Base-by-base conservation (phyloP, 2,329 filamentous ascomycete species). In the Penicillium hesseltinei region DNA sequence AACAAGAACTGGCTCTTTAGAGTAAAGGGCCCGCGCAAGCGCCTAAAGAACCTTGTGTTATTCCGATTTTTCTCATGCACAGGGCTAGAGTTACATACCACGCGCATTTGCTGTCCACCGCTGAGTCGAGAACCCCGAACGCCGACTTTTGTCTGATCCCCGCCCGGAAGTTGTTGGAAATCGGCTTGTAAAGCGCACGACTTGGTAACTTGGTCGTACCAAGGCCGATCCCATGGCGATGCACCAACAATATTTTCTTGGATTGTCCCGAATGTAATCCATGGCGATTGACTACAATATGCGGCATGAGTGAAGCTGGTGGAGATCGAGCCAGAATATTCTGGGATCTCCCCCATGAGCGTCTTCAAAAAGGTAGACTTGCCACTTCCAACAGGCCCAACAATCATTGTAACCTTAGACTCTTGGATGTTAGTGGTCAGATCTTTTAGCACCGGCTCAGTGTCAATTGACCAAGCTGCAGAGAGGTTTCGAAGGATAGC, bases 21-120 rank as follows among this genome's bases (percentile, higher is more conserved):
- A 72, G 59, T 79, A 80, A 10, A 78, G 64, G 11, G 77, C 77
- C 51, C 78, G 65, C 7, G 78, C 78, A n/a, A 80, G 67, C 5
- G 77, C 73, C 60, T 64, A 52, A 31, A 42, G 13, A 51, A 17
- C 10, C 2, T 3, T 23, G n/a, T 13, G 38, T 49, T 60, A 48
- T 19, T 39, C 6, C 2, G 11, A 42, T 2, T 19, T 15, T 5
- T 19, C 2, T 13, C 17, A 31, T 7, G 10, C 8, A 39, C 27
- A 39, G 10, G 17, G 17, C 19, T 51, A 15, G 17, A 36, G 15
- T 36, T 13, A 44, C 54, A 42, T 54, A 63, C 61, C 71, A 77
- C 59, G 9, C 62, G 58, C 40, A 65, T 60, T 46, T 63, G 52
- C 44, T 66, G 61, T 17, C 63, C 61, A 39, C 62, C 60, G 51